Percentiles rank a stretch among this genome's conserved stretches.
Conservation (phyloP, 495 filamentous ascomycete species). For the Cryomyces minteri region DNA sequence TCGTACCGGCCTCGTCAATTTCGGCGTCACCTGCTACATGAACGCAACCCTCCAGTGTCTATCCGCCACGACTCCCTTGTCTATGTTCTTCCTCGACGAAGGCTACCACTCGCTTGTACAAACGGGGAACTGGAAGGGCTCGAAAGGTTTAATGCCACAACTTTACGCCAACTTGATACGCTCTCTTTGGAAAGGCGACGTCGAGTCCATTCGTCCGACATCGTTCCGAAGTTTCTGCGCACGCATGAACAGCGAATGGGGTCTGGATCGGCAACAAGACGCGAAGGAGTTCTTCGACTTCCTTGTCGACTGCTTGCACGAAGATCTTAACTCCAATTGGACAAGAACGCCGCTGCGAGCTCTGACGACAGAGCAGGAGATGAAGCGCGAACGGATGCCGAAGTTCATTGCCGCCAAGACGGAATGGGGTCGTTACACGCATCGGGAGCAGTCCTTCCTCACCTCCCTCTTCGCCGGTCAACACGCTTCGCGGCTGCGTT, state of each 20-base stretch:
- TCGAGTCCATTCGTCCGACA: conserved; percentile 31
- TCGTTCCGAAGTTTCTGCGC: conserved; percentile 47
- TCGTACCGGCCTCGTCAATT: conserved; percentile 60
- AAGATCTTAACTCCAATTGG: conserved; percentile 57
- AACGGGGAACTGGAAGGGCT: conserved; percentile 43
- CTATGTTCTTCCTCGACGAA: conserved; percentile 47
- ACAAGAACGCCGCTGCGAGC: conserved; percentile 35
- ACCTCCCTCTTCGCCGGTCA: conserved; percentile 56
- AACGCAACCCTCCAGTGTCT: conserved; percentile 76
- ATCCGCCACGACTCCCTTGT: conserved; percentile 53
- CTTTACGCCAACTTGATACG: conserved; percentile 57
- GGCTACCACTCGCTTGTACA: conserved; percentile 23
- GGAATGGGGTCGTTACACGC: conserved; percentile 53
- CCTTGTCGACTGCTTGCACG: conserved; percentile 49
- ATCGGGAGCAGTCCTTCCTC: conserved; percentile 47
- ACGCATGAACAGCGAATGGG: conserved; percentile 38
- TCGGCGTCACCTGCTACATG: conserved; percentile 76
- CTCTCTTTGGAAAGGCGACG: conserved; percentile 49
- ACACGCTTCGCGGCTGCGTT: conserved; percentile 43
- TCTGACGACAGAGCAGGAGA: conserved; percentile 42
- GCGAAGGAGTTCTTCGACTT: conserved; percentile 64
- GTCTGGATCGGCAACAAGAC: conserved; percentile 52
- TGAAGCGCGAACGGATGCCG: conserved; percentile 42
- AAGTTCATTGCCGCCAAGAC: conserved; percentile 37
- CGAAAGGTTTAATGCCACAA: conserved; percentile 61